phyloP scores from a whole-genome alignment of 108 stramenopile genomes.

The Mediolabrus comicus region DNA sequence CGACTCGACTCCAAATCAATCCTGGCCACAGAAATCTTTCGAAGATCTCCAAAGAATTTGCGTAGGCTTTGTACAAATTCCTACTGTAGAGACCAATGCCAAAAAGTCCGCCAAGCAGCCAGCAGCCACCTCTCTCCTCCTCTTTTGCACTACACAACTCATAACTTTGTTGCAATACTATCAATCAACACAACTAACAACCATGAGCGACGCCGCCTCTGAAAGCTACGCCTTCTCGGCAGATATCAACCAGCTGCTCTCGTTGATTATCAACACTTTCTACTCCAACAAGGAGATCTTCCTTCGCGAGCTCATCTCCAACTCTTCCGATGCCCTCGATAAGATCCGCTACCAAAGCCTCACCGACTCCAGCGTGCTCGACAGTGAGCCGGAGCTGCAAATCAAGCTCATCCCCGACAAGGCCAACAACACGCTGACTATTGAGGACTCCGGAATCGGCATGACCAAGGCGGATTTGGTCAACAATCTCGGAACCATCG shows the following conservation, averaged over 20 bases:
- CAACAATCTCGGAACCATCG: slow-evolving; percentile 99
- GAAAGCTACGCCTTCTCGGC: slow-evolving; percentile 99
- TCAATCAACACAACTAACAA: slow-evolving; percentile 16
- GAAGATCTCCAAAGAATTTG: neutral
- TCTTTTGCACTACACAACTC: neutral
- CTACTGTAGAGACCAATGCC: neutral
- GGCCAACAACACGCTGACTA: slow-evolving; percentile 99
- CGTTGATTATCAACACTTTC: slow-evolving; percentile 99
- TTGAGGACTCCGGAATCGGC: slow-evolving; percentile 98
- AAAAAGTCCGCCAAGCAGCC: neutral
- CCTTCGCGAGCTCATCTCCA: slow-evolving; percentile 99
- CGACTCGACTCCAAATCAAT: too few relatives aligned
- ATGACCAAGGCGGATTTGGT: slow-evolving; percentile 99
- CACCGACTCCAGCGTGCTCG: slow-evolving; percentile 94
- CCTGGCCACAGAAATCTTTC: too few relatives aligned
- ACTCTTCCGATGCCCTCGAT: slow-evolving; percentile 96
- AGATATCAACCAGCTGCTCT: slow-evolving; percentile 99
- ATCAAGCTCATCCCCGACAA: slow-evolving; percentile 99
- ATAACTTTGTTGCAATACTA: too few relatives aligned
- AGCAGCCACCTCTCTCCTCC: neutral
- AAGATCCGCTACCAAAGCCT: slow-evolving; percentile 99
- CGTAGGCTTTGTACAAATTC: neutral
- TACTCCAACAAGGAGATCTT: slow-evolving; percentile 99
- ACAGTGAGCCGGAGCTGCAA: slow-evolving; percentile 93
- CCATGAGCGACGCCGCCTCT: slow-evolving; percentile 60